Evolutionary conservation across 163 green algal species (phyloP).

Genomic region (Scenedesmus sp.): DNA sequence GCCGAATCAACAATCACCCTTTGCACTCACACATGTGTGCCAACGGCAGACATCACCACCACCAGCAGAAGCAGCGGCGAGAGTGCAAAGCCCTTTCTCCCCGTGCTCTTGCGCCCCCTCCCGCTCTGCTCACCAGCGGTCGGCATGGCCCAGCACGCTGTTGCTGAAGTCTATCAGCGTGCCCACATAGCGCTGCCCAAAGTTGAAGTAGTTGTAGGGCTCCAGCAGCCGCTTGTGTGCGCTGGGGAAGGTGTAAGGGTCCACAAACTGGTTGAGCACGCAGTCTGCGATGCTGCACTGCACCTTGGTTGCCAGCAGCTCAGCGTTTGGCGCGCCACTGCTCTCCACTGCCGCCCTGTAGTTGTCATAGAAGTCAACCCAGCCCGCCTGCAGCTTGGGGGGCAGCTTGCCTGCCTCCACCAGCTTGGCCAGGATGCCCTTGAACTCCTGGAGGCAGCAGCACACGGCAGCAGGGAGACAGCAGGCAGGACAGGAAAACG

Average conservation of each 20-base stretch:
- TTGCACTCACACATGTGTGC: neutral
- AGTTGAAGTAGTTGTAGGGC: conserved; percentile 97
- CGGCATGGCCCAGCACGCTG: conserved; percentile 85
- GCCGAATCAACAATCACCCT: too few species aligned
- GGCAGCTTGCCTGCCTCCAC: conserved; percentile 69
- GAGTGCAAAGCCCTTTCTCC: neutral
- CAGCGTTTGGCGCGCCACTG: conserved; percentile 71
- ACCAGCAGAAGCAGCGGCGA: neutral
- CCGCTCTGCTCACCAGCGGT: conserved; percentile 74
- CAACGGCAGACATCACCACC: neutral
- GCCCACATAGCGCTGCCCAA: conserved; percentile 94
- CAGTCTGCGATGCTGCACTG: conserved; percentile 83
- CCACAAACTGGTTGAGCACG: conserved; percentile 72
- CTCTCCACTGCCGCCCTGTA: conserved; percentile 86
- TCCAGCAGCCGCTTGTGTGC: conserved; percentile 87
- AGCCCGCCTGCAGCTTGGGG: conserved; percentile 74
- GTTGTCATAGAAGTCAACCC: conserved; percentile 89
- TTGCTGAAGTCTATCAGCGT: conserved; percentile 92
- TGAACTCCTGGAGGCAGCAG: conserved; percentile 76
- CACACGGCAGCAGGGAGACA: conserved; percentile 2
- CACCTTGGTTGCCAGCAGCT: conserved; percentile 77
- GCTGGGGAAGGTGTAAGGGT: conserved; percentile 90
- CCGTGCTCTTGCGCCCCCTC: too few species aligned
- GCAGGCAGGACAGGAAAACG: neutral
- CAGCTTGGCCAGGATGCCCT: conserved; percentile 65